phyloP scores from a whole-genome alignment of 441 rosid species.

The Geranium incanum region DNA sequence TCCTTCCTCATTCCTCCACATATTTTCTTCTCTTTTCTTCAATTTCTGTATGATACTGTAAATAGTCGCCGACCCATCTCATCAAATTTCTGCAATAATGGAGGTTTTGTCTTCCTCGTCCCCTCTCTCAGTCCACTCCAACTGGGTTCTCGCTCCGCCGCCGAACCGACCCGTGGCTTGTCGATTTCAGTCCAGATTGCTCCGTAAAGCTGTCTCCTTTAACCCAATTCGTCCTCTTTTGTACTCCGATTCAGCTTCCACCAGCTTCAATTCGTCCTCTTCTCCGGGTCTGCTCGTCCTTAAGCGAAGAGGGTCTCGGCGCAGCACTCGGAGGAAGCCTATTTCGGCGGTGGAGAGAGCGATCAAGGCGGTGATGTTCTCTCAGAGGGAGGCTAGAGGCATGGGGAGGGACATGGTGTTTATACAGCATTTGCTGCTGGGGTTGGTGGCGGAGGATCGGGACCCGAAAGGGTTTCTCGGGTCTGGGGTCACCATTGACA shows the following conservation, averaged over 20 bases:
- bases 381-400: constrained; percentile 19
- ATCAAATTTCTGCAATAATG: not conserved
- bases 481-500: constrained; percentile 17
- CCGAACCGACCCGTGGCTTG: not conserved
- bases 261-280: constrained; percentile 1
- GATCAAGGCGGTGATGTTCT: constrained; percentile 18
- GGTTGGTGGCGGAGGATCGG: constrained; percentile 24
- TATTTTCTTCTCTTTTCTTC: not conserved
- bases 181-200: not conserved
- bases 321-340: constrained; percentile 2
- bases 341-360: constrained; percentile 18
- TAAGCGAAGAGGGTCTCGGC: constrained; percentile 6
- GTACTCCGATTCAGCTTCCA: not conserved
- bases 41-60: not conserved
- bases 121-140: constrained; percentile 8
- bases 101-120: constrained; percentile 10
- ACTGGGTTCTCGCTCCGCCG: not conserved
- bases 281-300: not conserved
- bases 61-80: constrained; percentile 6
- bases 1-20: not conserved
- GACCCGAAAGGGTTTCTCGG: constrained; percentile 21
- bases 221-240: not conserved
- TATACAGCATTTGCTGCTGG: constrained; percentile 19
- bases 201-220: not conserved
- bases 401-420: constrained; percentile 14